Conservation (phyloP, 257 asterid genomes). For the Nicotiana benthamiana region DNA sequence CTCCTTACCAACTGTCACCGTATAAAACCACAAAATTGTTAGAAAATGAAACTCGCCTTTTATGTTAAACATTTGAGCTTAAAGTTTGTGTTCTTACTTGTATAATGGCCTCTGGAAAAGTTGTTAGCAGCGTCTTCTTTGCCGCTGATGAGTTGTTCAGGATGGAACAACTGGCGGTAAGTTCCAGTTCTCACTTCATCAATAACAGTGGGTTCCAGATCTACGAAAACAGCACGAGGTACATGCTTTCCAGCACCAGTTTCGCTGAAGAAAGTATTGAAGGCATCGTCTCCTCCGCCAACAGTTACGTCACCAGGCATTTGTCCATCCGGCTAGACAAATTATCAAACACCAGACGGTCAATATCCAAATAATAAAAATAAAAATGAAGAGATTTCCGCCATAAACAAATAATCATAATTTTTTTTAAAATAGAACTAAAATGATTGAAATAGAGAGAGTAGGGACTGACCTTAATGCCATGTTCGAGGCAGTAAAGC, state of each 20-base stretch:
- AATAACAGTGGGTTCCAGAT: constrained; percentile 91
- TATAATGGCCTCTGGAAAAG: constrained; percentile 91
- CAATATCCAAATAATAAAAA: background rate
- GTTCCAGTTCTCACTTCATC: constrained; percentile 91
- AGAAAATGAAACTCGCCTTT: background rate
- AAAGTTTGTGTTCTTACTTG: constrained; percentile 21
- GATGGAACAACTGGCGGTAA: constrained; percentile 88
- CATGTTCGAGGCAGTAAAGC: constrained; percentile 92
- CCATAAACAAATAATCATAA: no score
- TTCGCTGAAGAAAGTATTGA: constrained; percentile 91
- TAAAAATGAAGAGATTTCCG: no score
- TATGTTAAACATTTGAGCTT: no score
- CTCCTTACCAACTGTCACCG: constrained; percentile 53
- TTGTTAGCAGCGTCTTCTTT: constrained; percentile 96
- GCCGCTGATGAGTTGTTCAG: constrained; percentile 89
- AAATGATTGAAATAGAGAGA: background rate
- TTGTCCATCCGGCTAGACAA: constrained; percentile 76
- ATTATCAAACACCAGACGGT: background rate
- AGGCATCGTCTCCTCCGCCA: constrained; percentile 94
- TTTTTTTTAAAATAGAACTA: background rate
- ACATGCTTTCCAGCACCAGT: constrained; percentile 98
- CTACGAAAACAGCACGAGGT: constrained; percentile 88
- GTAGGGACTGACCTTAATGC: constrained; percentile 45
- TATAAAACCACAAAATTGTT: background rate
- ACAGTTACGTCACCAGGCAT: constrained; percentile 81